phyloP scores from a whole-genome alignment of 306 rosid genomes.

The Rubus idaeus region DNA sequence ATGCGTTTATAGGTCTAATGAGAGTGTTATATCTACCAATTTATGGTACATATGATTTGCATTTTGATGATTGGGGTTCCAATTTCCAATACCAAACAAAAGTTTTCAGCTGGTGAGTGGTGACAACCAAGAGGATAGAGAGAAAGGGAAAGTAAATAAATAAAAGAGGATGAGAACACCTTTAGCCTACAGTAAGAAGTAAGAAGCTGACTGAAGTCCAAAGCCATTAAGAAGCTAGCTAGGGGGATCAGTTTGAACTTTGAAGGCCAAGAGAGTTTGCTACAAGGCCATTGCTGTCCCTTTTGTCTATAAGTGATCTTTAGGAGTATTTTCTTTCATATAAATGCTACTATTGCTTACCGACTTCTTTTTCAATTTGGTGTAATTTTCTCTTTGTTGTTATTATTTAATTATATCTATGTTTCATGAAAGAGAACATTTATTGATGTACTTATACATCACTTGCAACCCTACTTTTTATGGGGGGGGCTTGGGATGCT shows the following conservation, averaged over 20 bases:
- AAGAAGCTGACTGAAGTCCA: slow-evolving; percentile 45
- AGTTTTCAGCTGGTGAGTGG: slow-evolving; percentile 33
- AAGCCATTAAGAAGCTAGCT: slow-evolving; percentile 28
- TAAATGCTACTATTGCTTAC: slow-evolving; percentile 33
- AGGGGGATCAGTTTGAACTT: slow-evolving; percentile 31
- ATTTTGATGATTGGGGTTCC: slow-evolving; percentile 63
- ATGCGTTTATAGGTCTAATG: slow-evolving; percentile 48
- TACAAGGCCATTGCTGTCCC: slow-evolving; percentile 46
- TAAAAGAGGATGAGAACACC: slow-evolving; percentile 36
- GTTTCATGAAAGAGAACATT: slow-evolving; percentile 22
- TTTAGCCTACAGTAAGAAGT: slow-evolving; percentile 46
- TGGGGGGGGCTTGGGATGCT: slow-evolving; percentile 64
- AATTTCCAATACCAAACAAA: slow-evolving; percentile 56
- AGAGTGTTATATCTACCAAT: slow-evolving; percentile 44
- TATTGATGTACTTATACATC: slow-evolving; percentile 28
- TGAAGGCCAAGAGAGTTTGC: slow-evolving; percentile 45
- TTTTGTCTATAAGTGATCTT: slow-evolving; percentile 38
- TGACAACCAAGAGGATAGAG: slow-evolving; percentile 51
- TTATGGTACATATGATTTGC: slow-evolving; percentile 49
- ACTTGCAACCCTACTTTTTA: slow-evolving; percentile 51
- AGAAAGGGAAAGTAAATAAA: slow-evolving; percentile 46
- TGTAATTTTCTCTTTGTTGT: slow-evolving; percentile 18
- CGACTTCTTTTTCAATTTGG: slow-evolving; percentile 16
- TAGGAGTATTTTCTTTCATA: slow-evolving; percentile 46
- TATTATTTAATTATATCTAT: slow-evolving; percentile 8